These are phyloP conservation scores for Aspergillus felis DNA, from an alignment of 2,329 filamentous ascomycete genomes.

Conservation along the genomic window DNA sequence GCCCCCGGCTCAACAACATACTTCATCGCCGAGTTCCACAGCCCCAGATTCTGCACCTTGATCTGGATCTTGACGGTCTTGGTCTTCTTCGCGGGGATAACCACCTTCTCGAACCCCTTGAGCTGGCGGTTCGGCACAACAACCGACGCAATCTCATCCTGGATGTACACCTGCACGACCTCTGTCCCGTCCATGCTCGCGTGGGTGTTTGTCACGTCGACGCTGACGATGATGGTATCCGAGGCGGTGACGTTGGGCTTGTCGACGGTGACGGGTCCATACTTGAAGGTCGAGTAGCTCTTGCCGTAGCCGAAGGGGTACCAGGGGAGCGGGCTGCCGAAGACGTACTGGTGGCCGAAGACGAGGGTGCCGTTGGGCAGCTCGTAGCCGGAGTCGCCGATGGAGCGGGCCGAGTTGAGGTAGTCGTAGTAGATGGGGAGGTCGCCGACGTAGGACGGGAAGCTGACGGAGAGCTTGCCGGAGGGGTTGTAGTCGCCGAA, in stretches of 20 bases:
- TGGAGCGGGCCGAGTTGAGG: constrained; percentile 60
- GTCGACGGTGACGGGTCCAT: constrained; percentile 34
- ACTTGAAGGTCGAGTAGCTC: constrained; percentile 62
- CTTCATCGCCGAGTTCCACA: constrained; percentile 60
- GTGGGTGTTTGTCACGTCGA: constrained; percentile 59
- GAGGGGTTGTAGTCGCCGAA: constrained; percentile 63
- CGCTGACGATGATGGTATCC: constrained; percentile 56
- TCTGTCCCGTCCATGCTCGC: constrained; percentile 57
- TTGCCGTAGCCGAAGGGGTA: constrained; percentile 66
- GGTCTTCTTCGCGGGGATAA: constrained; percentile 57
- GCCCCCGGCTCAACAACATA: constrained; percentile 71
- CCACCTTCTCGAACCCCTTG: constrained; percentile 65
- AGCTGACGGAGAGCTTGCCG: constrained; percentile 63
- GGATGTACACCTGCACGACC: constrained; percentile 66
- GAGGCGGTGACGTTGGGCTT: constrained; percentile 47
- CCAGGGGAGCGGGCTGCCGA: constrained; percentile 56
- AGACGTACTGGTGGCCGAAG: constrained; percentile 64
- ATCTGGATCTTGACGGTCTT: constrained; percentile 51
- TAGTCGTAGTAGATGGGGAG: constrained; percentile 70
- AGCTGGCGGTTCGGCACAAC: constrained; percentile 62
- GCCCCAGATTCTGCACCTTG: constrained; percentile 48
- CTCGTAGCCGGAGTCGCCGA: constrained; percentile 51
- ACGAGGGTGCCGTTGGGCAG: constrained; percentile 57
- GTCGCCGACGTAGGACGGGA: constrained; percentile 64
- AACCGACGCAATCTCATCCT: constrained; percentile 59